phyloP scores from a whole-genome alignment of 208 protist genomes.

The Blechomonas ayalai region DNA sequence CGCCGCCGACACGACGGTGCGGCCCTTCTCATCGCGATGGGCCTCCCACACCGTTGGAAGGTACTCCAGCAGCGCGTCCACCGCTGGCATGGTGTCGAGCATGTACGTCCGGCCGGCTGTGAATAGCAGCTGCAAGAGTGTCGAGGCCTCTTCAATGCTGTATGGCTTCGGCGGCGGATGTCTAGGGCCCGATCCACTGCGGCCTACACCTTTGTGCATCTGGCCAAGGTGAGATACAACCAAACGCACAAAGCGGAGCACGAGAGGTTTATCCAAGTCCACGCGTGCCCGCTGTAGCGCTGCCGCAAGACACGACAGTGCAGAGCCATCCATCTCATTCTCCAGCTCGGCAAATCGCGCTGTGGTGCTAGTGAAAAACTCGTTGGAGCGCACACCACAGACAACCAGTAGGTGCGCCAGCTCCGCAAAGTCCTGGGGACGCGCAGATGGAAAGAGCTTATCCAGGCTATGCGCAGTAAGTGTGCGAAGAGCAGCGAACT shows the following conservation, averaged over 20 bases:
- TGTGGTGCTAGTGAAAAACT: slow-evolving; percentile 29
- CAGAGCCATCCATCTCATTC: slow-evolving; percentile 11
- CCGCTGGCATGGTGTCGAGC: slow-evolving; percentile 15
- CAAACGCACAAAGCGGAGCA: slow-evolving; percentile 16
- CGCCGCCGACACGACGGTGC: slow-evolving; percentile 3
- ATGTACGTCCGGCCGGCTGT: slow-evolving; percentile 7
- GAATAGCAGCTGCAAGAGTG: slow-evolving; percentile 17
- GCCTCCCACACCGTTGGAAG: neutral
- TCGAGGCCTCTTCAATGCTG: neutral
- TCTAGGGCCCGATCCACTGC: neutral
- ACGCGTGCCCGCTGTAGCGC: slow-evolving; percentile 43
- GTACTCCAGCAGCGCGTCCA: slow-evolving; percentile 26
- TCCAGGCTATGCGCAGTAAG: slow-evolving; percentile 44
- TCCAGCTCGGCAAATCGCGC: slow-evolving; percentile 23
- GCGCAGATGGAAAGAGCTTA: slow-evolving; percentile 33
- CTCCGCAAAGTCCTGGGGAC: slow-evolving; percentile 29
- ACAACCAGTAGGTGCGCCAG: slow-evolving; percentile 43
- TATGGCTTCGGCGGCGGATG: neutral
- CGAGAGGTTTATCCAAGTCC: slow-evolving; percentile 33
- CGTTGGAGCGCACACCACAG: slow-evolving; percentile 52
- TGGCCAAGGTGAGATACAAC: slow-evolving; percentile 1
- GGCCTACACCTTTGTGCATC: neutral
- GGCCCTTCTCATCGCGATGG: neutral
- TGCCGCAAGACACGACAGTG: slow-evolving; percentile 24
- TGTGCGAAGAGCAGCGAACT: slow-evolving; percentile 40